phyloP scores from a whole-genome alignment of 805 yeast species.

The Nakazawaea wickerhamii region DNA sequence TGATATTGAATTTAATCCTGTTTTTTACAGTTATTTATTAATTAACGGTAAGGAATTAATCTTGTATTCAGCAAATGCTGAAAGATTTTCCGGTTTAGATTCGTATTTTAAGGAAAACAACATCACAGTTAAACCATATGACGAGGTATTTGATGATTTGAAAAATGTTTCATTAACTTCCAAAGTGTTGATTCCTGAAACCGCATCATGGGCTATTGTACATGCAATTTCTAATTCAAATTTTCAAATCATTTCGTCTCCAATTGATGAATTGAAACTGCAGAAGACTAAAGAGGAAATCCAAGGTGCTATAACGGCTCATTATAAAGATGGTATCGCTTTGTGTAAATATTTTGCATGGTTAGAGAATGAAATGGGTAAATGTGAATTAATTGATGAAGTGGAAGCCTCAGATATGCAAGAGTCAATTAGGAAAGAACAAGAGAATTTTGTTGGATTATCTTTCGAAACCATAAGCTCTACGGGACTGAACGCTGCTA shows the following conservation, averaged over 20 bases:
- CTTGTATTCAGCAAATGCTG: constrained; percentile 37
- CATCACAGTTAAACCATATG: constrained; percentile 40
- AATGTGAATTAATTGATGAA: constrained; percentile 50
- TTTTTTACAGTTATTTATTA: constrained; percentile 45
- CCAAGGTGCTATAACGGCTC: constrained; percentile 45
- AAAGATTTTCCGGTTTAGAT: constrained; percentile 33
- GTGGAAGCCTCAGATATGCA: constrained; percentile 60
- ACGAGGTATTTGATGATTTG: constrained; percentile 40
- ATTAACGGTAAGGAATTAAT: constrained; percentile 35
- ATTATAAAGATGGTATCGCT: constrained; percentile 56
- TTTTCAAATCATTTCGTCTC: constrained; percentile 43
- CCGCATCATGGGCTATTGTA: constrained; percentile 65
- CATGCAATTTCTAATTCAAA: constrained; percentile 38
- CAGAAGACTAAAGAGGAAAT: constrained; percentile 46
- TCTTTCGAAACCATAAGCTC: constrained; percentile 74
- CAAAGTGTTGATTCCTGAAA: constrained; percentile 46
- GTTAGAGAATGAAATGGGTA: constrained; percentile 46
- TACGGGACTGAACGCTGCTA: constrained; percentile 71
- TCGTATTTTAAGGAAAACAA: constrained; percentile 36
- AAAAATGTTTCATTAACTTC: constrained; percentile 30
- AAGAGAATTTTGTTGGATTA: constrained; percentile 52
- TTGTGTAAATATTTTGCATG: constrained; percentile 49
- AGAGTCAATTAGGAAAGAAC: constrained; percentile 45
- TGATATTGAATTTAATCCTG: constrained; percentile 52
- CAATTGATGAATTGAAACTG: constrained; percentile 49